These are phyloP conservation scores for Pichia sp. DNA, from an alignment of 1,139 yeast genomes.

Conservation along the genomic window DNA sequence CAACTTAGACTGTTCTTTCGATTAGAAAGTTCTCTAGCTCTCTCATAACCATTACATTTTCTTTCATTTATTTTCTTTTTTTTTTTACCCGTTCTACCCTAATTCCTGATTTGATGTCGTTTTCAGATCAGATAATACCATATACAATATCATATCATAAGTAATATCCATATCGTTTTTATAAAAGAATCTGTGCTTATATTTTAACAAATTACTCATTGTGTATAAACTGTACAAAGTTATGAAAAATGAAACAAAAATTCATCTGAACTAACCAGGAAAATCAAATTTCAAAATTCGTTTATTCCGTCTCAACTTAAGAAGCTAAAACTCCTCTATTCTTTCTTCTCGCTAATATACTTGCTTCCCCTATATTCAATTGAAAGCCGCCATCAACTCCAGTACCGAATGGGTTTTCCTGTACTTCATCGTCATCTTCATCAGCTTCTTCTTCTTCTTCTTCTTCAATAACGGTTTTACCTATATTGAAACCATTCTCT, in stretches of 20 bases:
- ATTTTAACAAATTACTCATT: too few species aligned
- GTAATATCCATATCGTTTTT: too few species aligned
- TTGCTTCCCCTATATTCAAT: conserved; percentile 68
- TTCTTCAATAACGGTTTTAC: conserved; percentile 2
- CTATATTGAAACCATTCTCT: conserved; percentile 43
- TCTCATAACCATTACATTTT: not conserved
- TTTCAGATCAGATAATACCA: too few species aligned
- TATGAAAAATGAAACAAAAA: too few species aligned
- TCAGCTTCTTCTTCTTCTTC: not conserved
- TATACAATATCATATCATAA: too few species aligned
- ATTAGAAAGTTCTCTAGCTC: not conserved
- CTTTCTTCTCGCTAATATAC: conserved; percentile 70
- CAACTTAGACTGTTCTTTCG: conserved; percentile 38
- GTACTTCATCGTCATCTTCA: not conserved
- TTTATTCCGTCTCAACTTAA: too few species aligned
- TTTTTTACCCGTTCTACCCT: not conserved
- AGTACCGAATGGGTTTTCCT: conserved; percentile 11
- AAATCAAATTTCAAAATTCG: too few species aligned
- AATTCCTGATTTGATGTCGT: too few species aligned
- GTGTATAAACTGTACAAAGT: too few species aligned
- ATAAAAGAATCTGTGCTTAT: too few species aligned
- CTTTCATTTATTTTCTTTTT: not conserved
- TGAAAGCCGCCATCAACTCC: conserved; percentile 30
- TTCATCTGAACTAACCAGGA: too few species aligned
- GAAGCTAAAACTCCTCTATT: conserved; percentile 17